Evolutionary conservation across 768 basidiomycete species (phyloP).

Genomic region (Pulveroboletus sp.): DNA sequence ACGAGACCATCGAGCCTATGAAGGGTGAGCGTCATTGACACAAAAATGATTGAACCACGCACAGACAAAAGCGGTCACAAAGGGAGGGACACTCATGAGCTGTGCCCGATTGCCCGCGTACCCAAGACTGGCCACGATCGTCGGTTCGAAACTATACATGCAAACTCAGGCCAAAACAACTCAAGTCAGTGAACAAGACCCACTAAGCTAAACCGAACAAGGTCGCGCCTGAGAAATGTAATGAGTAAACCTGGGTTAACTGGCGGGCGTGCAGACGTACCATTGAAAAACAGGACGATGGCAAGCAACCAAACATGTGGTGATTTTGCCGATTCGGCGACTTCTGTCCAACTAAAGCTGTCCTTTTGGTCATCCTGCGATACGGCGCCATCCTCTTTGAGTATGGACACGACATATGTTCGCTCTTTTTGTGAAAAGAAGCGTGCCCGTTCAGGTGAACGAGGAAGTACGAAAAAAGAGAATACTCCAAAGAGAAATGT

Average conservation of each 20-base stretch:
- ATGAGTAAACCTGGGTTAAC: background rate
- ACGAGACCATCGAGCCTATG: too few species aligned
- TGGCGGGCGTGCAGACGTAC: conserved; percentile 26
- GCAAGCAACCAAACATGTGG: conserved; percentile 56
- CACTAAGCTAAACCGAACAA: conserved; percentile 22
- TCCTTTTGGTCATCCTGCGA: conserved; percentile 42
- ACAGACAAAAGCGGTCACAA: conserved; percentile 47
- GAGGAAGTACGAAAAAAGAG: conserved; percentile 40
- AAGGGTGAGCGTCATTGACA: too few species aligned
- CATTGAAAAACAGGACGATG: conserved; percentile 51
- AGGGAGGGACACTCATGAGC: conserved; percentile 60
- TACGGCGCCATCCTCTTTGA: conserved; percentile 29
- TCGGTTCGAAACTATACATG: conserved; percentile 60
- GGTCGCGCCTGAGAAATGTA: conserved; percentile 6
- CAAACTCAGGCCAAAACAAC: conserved; percentile 31
- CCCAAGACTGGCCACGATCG: conserved; percentile 63
- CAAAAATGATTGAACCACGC: conserved; percentile 10
- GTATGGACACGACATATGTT: conserved; percentile 34
- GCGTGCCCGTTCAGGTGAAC: conserved; percentile 39
- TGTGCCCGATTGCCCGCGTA: conserved; percentile 54
- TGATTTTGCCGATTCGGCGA: conserved; percentile 43
- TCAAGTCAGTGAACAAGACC: conserved; percentile 19
- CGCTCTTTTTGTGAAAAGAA: conserved; percentile 51
- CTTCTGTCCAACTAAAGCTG: conserved; percentile 56
- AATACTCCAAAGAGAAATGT: conserved; percentile 54